These are phyloP conservation scores for Jatropha multifida DNA, from an alignment of 441 rosid species.

Conservation along the genomic window DNA sequence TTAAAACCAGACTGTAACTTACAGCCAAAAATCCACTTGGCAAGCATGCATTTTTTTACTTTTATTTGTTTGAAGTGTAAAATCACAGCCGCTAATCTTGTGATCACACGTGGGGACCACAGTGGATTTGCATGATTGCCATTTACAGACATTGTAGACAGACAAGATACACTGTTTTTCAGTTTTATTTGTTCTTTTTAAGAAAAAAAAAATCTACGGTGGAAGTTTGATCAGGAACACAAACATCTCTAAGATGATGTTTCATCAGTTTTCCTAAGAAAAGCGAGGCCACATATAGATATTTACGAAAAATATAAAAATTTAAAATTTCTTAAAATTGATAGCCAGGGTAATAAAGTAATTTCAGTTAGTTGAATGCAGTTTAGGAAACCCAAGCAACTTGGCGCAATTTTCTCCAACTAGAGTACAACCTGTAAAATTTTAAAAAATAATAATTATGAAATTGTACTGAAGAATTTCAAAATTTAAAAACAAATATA, in stretches of 20 bases:
- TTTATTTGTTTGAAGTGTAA: background rate
- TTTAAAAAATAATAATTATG: background rate
- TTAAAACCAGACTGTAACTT: background rate
- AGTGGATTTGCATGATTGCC: background rate
- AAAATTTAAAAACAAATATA: background rate
- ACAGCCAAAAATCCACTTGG: constrained; percentile 21
- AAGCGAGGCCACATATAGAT: background rate
- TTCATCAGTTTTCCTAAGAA: background rate
- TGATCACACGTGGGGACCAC: background rate
- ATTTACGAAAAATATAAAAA: background rate
- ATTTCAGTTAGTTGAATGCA: constrained; percentile 6
- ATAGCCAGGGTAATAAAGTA: constrained; percentile 26
- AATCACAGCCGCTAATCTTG: constrained; percentile 21
- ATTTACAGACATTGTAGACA: background rate
- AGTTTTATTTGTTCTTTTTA: background rate
- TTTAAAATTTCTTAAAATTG: background rate
- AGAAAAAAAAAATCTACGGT: background rate
- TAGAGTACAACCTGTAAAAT: constrained; percentile 38
- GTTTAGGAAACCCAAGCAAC: constrained; percentile 42
- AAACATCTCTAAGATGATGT: background rate
- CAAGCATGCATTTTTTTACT: constrained; percentile 22
- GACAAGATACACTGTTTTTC: background rate
- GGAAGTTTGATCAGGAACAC: background rate
- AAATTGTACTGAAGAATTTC: constrained; percentile 10
- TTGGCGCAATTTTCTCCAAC: constrained; percentile 40